Evolutionary conservation across 148 eudicot species (phyloP).

Genomic region (Chenopodium quinoa): DNA sequence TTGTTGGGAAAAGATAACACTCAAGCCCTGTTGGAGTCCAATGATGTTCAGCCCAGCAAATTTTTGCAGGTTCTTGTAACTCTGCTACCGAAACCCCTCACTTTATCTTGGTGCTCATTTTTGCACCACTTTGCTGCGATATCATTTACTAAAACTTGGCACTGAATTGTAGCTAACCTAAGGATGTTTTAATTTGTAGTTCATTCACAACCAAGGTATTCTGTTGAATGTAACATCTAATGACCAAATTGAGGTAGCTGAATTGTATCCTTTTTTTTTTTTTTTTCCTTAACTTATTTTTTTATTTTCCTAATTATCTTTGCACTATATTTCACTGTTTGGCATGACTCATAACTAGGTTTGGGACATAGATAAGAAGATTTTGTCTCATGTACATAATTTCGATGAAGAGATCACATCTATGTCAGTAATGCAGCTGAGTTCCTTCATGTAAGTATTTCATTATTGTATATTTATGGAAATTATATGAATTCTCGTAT

Average conservation of each 20-base stretch:
- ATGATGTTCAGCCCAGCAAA: conserved; percentile 65
- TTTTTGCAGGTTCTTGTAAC: conserved; percentile 56
- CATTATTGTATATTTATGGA: background rate
- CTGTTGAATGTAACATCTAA: conserved; percentile 63
- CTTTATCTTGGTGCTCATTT: background rate
- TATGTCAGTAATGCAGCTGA: conserved; percentile 51
- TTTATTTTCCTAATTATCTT: background rate
- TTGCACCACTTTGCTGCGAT: background rate
- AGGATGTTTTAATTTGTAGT: conserved; percentile 42
- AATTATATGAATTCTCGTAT: background rate
- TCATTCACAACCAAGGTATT: conserved; percentile 66
- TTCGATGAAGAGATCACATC: conserved; percentile 64
- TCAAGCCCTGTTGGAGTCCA: conserved; percentile 65
- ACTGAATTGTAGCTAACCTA: background rate
- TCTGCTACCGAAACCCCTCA: background rate
- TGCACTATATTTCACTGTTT: conserved; percentile 7
- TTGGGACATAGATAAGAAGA: conserved; percentile 72
- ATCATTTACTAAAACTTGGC: background rate
- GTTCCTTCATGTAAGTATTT: conserved; percentile 60
- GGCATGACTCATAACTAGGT: conserved; percentile 44
- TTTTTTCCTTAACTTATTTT: background rate
- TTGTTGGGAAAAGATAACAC: conserved; percentile 75
- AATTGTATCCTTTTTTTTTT: background rate
- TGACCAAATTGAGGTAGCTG: conserved; percentile 75
- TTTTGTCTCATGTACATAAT: conserved; percentile 49